Conservation (phyloP, 208 protist genomes). For the Lotmaria passim region DNA sequence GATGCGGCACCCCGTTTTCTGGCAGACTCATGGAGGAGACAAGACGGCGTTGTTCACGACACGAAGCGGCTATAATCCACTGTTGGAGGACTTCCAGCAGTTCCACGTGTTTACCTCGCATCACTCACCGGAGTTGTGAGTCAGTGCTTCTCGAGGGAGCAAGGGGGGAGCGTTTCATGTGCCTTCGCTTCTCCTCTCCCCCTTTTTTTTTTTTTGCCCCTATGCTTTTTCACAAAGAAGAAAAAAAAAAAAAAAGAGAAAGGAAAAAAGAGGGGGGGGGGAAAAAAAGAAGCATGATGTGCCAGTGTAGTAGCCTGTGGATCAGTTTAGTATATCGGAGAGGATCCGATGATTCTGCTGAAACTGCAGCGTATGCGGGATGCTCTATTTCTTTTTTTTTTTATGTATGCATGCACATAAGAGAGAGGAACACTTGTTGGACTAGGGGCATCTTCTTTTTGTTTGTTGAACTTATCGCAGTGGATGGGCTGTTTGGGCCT, state of each 20-base stretch:
- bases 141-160: not conserved
- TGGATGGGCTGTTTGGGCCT: no score
- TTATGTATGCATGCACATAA: no score
- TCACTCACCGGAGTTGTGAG: slow-evolving; percentile 74
- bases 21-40: slow-evolving; percentile 77
- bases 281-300: no score
- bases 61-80: slow-evolving; percentile 84
- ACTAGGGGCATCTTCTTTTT: no score
- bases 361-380: no score
- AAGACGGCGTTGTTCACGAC: slow-evolving; percentile 87
- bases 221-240: not conserved
- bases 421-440: no score
- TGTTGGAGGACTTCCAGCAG: slow-evolving; percentile 81
- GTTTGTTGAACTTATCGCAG: no score
- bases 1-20: slow-evolving; percentile 83
- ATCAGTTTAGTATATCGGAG: no score
- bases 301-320: no score
- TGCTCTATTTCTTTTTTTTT: no score
- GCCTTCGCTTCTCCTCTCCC: not conserved
- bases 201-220: slow-evolving; percentile 8
- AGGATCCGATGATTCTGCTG: no score
- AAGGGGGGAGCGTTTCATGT: not conserved
- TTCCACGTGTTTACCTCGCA: slow-evolving; percentile 86
- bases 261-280: not conserved
- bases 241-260: slow-evolving; percentile 1